A percentile compares a stretch with the other conserved stretches of the same genome.
phyloP scores from a whole-genome alignment of 192 early-diverging fungal genomes.

The Thoreauomyces humboldtii region DNA sequence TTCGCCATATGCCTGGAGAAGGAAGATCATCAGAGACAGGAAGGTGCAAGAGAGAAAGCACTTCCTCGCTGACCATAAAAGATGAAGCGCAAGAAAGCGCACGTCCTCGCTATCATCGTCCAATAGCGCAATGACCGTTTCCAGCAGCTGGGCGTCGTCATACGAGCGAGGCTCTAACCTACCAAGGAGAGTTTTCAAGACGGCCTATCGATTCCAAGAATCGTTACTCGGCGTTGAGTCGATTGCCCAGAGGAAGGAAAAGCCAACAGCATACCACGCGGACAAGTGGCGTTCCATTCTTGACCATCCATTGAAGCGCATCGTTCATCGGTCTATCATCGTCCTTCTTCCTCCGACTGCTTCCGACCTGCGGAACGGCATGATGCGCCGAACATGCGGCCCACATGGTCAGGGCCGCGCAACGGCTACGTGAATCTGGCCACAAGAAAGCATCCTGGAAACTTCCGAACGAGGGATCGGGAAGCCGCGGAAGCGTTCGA shows the following conservation, averaged over 20 bases:
- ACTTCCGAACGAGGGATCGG: no score
- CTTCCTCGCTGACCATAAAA: constrained; percentile 12
- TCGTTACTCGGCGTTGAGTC: background rate
- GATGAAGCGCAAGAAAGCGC: constrained; percentile 9
- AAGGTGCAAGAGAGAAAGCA: constrained; percentile 6
- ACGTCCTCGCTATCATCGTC: constrained; percentile 10
- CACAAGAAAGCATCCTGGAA: no score
- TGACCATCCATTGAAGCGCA: background rate
- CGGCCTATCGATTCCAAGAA: background rate
- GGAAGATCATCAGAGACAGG: background rate
- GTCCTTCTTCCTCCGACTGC: no score
- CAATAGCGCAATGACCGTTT: background rate
- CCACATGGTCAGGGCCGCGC: no score
- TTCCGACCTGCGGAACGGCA: no score
- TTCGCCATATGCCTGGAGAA: background rate
- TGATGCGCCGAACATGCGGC: no score
- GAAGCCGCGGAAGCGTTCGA: no score
- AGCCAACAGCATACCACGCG: constrained; percentile 1
- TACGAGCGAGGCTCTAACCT: background rate
- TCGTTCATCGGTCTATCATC: no score
- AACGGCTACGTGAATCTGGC: no score
- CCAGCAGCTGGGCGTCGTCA: background rate
- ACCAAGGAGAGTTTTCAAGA: background rate
- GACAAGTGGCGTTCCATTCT: background rate
- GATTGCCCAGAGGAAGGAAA: no score